phyloP scores from a whole-genome alignment of 495 filamentous ascomycete species.

The Aspergillus hancockii region DNA sequence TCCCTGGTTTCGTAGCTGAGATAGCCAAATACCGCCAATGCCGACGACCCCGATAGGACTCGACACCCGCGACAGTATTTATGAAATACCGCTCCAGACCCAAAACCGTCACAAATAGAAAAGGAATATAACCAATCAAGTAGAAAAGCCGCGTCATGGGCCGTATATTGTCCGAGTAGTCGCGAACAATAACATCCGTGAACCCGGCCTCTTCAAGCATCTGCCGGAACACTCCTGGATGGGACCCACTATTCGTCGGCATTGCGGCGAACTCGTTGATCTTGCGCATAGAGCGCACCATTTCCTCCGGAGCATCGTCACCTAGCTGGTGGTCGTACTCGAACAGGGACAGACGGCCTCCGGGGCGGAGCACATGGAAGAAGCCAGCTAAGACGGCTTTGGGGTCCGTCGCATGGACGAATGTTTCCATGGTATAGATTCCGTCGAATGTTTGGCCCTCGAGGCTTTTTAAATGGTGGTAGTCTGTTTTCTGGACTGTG shows the following conservation, averaged over 20 bases:
- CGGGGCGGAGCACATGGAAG: slow-evolving; percentile 49
- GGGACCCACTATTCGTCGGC: slow-evolving; percentile 43
- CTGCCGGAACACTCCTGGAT: slow-evolving; percentile 28
- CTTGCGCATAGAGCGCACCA: slow-evolving; percentile 35
- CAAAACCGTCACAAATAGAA: slow-evolving; percentile 47
- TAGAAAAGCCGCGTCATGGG: slow-evolving; percentile 56
- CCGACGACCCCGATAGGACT: slow-evolving; percentile 34
- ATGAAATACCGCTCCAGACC: slow-evolving; percentile 46
- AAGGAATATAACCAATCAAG: slow-evolving; percentile 53
- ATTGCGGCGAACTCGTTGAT: slow-evolving; percentile 49
- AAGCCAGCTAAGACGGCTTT: slow-evolving; percentile 47
- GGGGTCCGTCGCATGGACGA: slow-evolving; percentile 57
- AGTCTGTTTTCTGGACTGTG: slow-evolving; percentile 49
- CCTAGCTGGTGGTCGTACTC: slow-evolving; percentile 51
- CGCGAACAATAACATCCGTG: slow-evolving; percentile 44
- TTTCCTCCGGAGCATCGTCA: slow-evolving; percentile 29
- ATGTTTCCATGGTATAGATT: slow-evolving; percentile 60
- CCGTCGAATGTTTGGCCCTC: slow-evolving; percentile 46
- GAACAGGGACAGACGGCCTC: slow-evolving; percentile 46
- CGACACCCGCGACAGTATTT: slow-evolving; percentile 49
- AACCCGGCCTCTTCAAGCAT: slow-evolving; percentile 55
- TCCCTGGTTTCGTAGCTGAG: slow-evolving; percentile 34
- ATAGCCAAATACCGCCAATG: slow-evolving; percentile 41
- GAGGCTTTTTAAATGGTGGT: slow-evolving; percentile 51
- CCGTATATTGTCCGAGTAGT: slow-evolving; percentile 50